These are phyloP conservation scores for Sporothrix brunneoviolacea DNA, from an alignment of 2,329 filamentous ascomycete genomes.

Conservation along the genomic window DNA sequence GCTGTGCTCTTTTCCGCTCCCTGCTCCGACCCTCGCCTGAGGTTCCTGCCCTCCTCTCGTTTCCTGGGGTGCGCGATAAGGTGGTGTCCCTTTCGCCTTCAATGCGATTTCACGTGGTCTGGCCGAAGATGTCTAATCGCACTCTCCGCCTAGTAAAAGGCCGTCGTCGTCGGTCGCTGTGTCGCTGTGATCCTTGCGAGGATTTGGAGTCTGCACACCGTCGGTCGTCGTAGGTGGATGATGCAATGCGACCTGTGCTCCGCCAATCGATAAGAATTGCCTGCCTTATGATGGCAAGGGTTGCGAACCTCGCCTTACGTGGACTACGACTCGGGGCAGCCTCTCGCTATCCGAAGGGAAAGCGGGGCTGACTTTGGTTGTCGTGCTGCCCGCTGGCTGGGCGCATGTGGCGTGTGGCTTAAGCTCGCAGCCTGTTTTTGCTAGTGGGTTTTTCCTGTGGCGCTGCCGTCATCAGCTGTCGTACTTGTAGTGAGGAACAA, in stretches of 20 bases:
- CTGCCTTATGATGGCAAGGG: not conserved
- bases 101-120: too few relatives aligned
- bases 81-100: too few relatives aligned
- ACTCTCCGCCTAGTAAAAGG: not conserved
- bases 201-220: not conserved
- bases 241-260: not conserved
- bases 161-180: not conserved
- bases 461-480: slow-evolving; percentile 11
- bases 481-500: not conserved
- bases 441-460: not conserved
- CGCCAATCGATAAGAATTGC: slow-evolving; percentile 7
- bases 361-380: slow-evolving; percentile 1
- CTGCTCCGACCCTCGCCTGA: too few relatives aligned
- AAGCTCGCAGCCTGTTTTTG: slow-evolving; percentile 5
- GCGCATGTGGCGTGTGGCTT: slow-evolving; percentile 13
- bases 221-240: slow-evolving; percentile 1
- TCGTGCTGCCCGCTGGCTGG: too few relatives aligned
- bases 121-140: too few relatives aligned
- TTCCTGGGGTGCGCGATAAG: too few relatives aligned
- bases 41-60: too few relatives aligned
- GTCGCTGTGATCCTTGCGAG: not conserved
- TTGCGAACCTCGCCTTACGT: too few relatives aligned
- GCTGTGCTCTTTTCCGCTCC: too few relatives aligned
- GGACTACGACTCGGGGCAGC: slow-evolving; percentile 2
- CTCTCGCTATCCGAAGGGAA: slow-evolving; percentile 5